Conservation (phyloP, 1,139 yeast species). For the Lodderomyces jiufengensis region DNA sequence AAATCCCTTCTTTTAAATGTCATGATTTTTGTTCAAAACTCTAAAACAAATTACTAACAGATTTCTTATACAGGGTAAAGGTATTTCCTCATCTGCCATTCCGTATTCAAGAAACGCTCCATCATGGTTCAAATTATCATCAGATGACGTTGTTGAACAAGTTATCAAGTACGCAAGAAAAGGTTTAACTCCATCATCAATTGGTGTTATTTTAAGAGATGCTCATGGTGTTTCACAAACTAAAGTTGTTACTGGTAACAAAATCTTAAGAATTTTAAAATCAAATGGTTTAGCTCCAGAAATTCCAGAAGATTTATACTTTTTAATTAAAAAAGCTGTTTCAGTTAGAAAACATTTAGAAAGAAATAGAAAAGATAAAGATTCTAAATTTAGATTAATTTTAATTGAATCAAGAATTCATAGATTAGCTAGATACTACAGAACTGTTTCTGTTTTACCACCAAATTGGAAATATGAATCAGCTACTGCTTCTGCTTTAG, state of each 20-base stretch:
- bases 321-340: constrained; percentile 99
- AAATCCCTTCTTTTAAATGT: too few relatives aligned
- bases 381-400: constrained; percentile 99
- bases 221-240: constrained; percentile 99
- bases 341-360: constrained; percentile 99
- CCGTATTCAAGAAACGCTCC: constrained; percentile 99
- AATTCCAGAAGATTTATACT: constrained; percentile 99
- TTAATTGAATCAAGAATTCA: constrained; percentile 99
- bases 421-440: constrained; percentile 99
- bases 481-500: constrained; percentile 99
- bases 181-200: constrained; percentile 99
- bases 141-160: constrained; percentile 97
- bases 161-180: constrained; percentile 99
- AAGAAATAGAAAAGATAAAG: constrained; percentile 99
- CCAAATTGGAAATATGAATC: constrained; percentile 99
- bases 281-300: constrained; percentile 99
- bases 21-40: neutral
- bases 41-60: constrained; percentile 27
- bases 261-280: constrained; percentile 98
- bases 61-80: constrained; percentile 78
- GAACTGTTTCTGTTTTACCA: constrained; percentile 97
- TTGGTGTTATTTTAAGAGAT: constrained; percentile 99
- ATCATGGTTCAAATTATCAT: constrained; percentile 97
- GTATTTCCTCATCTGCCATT: constrained; percentile 98
- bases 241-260: constrained; percentile 98